These are phyloP conservation scores for Penicillium freii DNA, from an alignment of 2,329 filamentous ascomycete species.

Conservation along the genomic window DNA sequence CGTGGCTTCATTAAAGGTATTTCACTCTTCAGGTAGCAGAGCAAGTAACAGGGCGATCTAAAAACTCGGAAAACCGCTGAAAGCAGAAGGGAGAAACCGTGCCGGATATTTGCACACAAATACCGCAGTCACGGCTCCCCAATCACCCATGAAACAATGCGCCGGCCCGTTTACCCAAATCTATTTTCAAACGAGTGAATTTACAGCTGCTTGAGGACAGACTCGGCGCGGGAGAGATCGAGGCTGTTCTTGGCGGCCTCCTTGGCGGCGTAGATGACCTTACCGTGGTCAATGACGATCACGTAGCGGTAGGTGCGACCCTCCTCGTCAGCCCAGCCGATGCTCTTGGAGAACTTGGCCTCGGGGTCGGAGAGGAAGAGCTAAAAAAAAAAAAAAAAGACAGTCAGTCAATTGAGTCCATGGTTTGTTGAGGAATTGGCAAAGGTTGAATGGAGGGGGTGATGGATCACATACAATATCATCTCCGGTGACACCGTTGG, in stretches of 20 bases:
- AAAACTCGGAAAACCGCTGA: slow-evolving; percentile 9
- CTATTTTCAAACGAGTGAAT: slow-evolving; percentile 4
- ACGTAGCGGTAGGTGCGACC: slow-evolving; percentile 77
- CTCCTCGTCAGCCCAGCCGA: slow-evolving; percentile 71
- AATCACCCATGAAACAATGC: slow-evolving; percentile 11
- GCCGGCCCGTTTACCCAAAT: slow-evolving; percentile 16
- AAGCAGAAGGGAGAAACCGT: slow-evolving; percentile 1
- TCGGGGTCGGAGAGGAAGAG: slow-evolving; percentile 75
- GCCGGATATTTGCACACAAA: background rate
- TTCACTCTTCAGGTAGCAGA: slow-evolving; percentile 4
- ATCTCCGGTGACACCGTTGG: slow-evolving; percentile 73
- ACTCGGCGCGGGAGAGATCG: slow-evolving; percentile 49
- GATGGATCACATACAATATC: slow-evolving; percentile 53
- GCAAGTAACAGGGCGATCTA: slow-evolving; percentile 12
- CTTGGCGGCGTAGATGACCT: slow-evolving; percentile 75
- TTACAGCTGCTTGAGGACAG: slow-evolving; percentile 51
- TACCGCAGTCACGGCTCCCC: background rate
- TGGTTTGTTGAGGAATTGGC: background rate
- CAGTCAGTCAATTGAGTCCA: slow-evolving; percentile 4
- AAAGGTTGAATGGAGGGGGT: background rate
- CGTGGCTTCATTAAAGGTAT: slow-evolving; percentile 12
- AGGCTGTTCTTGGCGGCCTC: slow-evolving; percentile 53
- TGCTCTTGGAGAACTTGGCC: slow-evolving; percentile 70
- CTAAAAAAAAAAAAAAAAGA: slow-evolving; percentile 34
- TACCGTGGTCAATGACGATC: slow-evolving; percentile 78